Evolutionary conservation across 768 basidiomycete genomes (phyloP).

Genomic region (Termitomyces sp.): DNA sequence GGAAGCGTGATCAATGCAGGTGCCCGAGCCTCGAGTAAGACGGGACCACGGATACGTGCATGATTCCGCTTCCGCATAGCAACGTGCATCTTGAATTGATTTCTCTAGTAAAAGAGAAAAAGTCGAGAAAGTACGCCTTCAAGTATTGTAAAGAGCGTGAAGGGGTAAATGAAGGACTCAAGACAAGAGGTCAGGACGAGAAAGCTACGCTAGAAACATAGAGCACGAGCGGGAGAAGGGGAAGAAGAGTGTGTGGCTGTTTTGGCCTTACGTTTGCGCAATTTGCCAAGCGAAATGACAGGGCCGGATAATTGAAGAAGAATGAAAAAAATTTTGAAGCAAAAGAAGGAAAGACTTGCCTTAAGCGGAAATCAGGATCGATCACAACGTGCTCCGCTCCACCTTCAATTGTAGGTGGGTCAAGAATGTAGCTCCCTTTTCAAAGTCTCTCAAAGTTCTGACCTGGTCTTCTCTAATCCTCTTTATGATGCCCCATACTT

Average conservation of each 20-base stretch:
- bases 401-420: background rate
- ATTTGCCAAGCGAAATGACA: background rate
- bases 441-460: background rate
- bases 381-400: conserved; percentile 6
- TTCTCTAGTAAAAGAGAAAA: background rate
- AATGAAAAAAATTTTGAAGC: background rate
- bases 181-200: background rate
- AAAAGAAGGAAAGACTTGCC: conserved; percentile 3
- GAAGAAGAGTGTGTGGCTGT: background rate
- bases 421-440: background rate
- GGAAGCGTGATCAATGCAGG: conserved; percentile 33
- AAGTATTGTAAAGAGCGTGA: conserved; percentile 14
- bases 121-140: background rate
- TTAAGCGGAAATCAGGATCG: background rate
- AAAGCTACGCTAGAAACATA: background rate
- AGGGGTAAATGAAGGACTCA: conserved; percentile 1
- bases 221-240: background rate
- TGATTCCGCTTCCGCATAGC: conserved; percentile 5
- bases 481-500: too few relatives aligned
- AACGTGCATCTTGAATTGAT: conserved; percentile 5
- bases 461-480: background rate
- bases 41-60: conserved; percentile 1
- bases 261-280: conserved; percentile 2
- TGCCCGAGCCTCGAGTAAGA: conserved; percentile 23
- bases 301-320: background rate